Base-by-base conservation (phyloP, 495 filamentous ascomycete genomes). In the Xylaria grammica region DNA sequence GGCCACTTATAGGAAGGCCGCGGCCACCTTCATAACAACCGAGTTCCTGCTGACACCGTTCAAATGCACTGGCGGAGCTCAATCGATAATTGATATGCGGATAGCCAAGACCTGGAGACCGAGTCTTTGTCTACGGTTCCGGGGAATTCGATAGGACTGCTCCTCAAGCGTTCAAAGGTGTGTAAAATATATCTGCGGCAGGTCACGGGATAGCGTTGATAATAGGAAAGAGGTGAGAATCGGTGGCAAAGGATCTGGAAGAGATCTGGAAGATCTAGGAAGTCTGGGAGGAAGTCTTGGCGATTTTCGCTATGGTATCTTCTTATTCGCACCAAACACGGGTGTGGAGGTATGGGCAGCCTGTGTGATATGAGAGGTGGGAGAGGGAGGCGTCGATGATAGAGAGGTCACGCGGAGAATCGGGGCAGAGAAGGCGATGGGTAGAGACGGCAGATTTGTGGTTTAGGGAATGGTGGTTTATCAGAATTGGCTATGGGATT, bases 11-110 rank as follows among this genome's bases (percentile, higher is more conserved):
- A 44, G 22, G 27, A 59, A 58, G 26, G 45, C 54, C 7, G 54
- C 30, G 62, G 8, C 24, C 22, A 36, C 52, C 53, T 29, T 59
- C 62, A 65, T 65, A 32, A 48, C 60, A 62, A 45, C 60, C 49
- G 19, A 51, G 40, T 27, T 36, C 32, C 42, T 38, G n/a, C 24
- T 24, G 61, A 56, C 27, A 40, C 40, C 8, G 40, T 15, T 42
- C 17, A 9, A 3, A 42, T 3, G 13, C 40, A 42, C 40, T 6
- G 8, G 40, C 40, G 13, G 17, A 6, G 17, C 40, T 42, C 40
- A 42, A 17, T n/a, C 15, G 15, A 15, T 17, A 36, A 11, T 5
- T 3, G 40, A 42, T 6, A 36, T 15, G 20, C 36, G 49, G 49
- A 29, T 27, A n/a, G 32, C 46, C 45, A n/a, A 42, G 57, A 32